Evolutionary conservation across 306 rosid genomes (phyloP), one percentile per base, ranked within the genome.

Genomic region (Chamaecrista fasciculata): DNA sequence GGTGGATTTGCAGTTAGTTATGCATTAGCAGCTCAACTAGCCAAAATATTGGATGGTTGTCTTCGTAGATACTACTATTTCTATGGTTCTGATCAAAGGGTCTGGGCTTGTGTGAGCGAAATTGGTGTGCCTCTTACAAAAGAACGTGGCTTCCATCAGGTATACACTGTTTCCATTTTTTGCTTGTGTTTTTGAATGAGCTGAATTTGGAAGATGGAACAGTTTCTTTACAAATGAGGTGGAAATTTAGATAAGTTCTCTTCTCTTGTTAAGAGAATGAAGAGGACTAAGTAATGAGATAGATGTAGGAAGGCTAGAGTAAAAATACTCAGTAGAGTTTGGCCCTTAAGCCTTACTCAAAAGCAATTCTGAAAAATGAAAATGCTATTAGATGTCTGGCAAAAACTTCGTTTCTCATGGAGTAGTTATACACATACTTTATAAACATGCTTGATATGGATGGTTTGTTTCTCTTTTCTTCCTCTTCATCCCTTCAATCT

Each of bases 61-160:
- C 91, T 95, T 25, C 78, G 55, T 6, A 82, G 95, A 60, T 95
- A 95, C 80, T 77, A 42, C 75, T 71, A 40, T 26, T 89, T 89
- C 79, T 95, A 91, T 91, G 99, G 99, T 78, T 91, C 97, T 49
- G 99, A 95, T 87, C 91, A 95, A 75, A 78, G 95, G 78, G 72
- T 95, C 15, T 88, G 91, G 96, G 99, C 97, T 2, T 95, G 99
- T 66, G 73, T 87, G 11, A 68, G 59, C 19, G 99, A 95, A 81
- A 34, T 87, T 46, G 99, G 97, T 21, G 95, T 91, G 40, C 77
- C 96, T 10, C 96, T 95, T 55, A 95, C 95, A 0, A 39, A 16
- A 43, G 86, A 87, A 20, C 66, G 69, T 20, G 99, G 99, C 65
- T 91, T 95, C 86, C 99, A 95, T 73, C 99, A 95, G 99, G 99